Base-by-base conservation (phyloP, 1,284 basidiomycete species). In the Pulchroboletus neoregius region DNA sequence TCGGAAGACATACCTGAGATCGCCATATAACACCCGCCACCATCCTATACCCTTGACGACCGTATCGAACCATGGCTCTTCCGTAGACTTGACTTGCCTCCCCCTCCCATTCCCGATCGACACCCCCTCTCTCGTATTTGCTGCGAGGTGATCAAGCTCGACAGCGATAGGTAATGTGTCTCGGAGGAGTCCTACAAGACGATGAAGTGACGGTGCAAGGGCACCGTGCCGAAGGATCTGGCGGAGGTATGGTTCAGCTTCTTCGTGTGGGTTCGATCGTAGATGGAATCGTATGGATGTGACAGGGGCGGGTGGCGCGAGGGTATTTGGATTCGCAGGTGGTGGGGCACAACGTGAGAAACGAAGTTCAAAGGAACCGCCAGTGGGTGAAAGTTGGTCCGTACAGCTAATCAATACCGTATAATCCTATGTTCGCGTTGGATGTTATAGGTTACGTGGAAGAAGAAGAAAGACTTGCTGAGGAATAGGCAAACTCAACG, bases 401-500 rank as follows among this genome's bases (percentile, higher is more conserved):
- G 80, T 79, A 62, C 84, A 87, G 24, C 79, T 82, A 37, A 89
- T 84, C 6, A 82, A 79, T 32, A 89, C 80, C 0, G 82, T 76
- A 60, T 86, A 88, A 58, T 83, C 80, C 84, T 85, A 47, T 24
- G 30, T 36, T 39, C 39, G 27, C 10, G 12, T 30, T 10, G 23
- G 15, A 24, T 15, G 37, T 49, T 10, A 51, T 33, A 18, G 2
- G 15, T 28, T 18, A 24, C 20, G n/a, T 9, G 15, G 10, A 2
- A 39, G 32, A 27, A 22, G 16, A n/a, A 13, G 4, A 10, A 5
- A 52, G 24, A 42, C 70, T 51, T 61, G 79, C 84, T 42, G 69
- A 69, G 10, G 82, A 76, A 61, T 93, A 93, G 5, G 82, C 79
- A 62, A 94, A 86, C 57, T 91, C 86, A n/a, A 92, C 91, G 1